Evolutionary conservation across 352 stramenopile species (phyloP), one percentile per base, ranked within the genome.

Genomic region (Pythium apleroticum): DNA sequence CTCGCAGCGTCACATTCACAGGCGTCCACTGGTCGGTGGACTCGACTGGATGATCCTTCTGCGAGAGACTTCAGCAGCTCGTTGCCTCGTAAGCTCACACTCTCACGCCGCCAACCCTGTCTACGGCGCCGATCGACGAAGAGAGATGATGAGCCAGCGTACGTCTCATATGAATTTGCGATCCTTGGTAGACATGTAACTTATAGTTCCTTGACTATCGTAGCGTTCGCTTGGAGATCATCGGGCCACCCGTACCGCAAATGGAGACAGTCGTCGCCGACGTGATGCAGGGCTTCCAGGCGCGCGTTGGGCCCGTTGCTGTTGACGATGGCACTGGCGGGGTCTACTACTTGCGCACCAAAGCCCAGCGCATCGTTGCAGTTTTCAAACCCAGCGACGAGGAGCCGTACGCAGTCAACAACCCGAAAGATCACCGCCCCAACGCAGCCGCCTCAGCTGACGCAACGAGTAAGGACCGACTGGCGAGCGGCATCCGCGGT

Each of bases 361-460:
- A 73, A 45, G 69, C 57, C 15, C 71, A 72, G 19, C 73, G 79
- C 11, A 65, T 92, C 35, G 71, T 68, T 3, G 82, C 73, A 0
- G 72, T 91, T 5, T 91, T 91, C 63, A 91, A 91, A 50, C 82
- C 82, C 0, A 64, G 66, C 0, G 82, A 91, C 30, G 82, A 91
- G 75, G 80, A 91, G 69, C 66, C 80, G 1, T 89, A 83, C 33
- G 80, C 81, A 3, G 57, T 61, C 1, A 87, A 87, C 65, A 88
- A 89, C 61, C 84, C 84, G 1, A 92, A 92, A 56, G 49, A 52
- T 6, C 78, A 69, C 45, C 58, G 33, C 25, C 39, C 22, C 19
- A 24, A 33, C 28, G 48, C 49, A 8, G 66, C 66, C 15, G 54
- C 50, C 4, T 30, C 65, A 15, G 20, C 60, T 24, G 56, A 55